phyloP scores from a whole-genome alignment of 2,329 filamentous ascomycete genomes.

The Colletotrichum sp. region DNA sequence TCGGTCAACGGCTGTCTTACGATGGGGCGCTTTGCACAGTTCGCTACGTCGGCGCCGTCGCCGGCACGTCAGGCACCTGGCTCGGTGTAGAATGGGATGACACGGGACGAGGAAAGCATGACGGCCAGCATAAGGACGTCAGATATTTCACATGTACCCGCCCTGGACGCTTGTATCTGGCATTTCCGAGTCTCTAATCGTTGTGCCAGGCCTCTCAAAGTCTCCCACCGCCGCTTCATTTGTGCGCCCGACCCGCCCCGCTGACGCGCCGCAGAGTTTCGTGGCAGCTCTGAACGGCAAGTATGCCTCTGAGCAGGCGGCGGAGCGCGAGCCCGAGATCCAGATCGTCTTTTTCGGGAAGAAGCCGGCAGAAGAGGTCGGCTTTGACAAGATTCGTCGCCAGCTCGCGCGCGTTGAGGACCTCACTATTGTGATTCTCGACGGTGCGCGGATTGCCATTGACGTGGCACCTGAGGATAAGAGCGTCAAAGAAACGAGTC shows the following conservation, averaged over 20 bases:
- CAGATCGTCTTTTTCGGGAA: conserved; percentile 74
- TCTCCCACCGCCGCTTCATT: conserved; percentile 83
- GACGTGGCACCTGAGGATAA: conserved; percentile 36
- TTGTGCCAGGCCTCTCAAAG: conserved; percentile 59
- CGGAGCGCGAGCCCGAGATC: conserved; percentile 25
- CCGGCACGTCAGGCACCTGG: conserved; percentile 80
- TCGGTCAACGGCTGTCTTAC: conserved; percentile 83
- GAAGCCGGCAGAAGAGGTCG: conserved; percentile 87
- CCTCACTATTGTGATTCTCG: conserved; percentile 81
- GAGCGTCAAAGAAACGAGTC: conserved; percentile 58
- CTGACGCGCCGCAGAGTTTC: conserved; percentile 75
- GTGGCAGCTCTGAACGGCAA: conserved; percentile 81
- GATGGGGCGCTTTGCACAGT: conserved; percentile 81
- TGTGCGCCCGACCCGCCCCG: conserved; percentile 75
- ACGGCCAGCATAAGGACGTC: conserved; percentile 79
- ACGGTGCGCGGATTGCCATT: conserved; percentile 69
- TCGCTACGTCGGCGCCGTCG: conserved; percentile 79
- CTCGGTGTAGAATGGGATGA: conserved; percentile 98
- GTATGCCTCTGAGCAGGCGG: conserved; percentile 70
- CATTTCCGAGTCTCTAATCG: conserved; percentile 15
- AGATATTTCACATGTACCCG: conserved; percentile 82
- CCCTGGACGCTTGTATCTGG: neutral
- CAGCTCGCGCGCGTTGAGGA: conserved; percentile 81
- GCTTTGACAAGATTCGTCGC: conserved; percentile 89
- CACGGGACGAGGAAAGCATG: conserved; percentile 83